Percentiles rank a stretch among this genome's conserved stretches.
phyloP scores from a whole-genome alignment of 2,329 filamentous ascomycete species.

The Phialophora tarda region DNA sequence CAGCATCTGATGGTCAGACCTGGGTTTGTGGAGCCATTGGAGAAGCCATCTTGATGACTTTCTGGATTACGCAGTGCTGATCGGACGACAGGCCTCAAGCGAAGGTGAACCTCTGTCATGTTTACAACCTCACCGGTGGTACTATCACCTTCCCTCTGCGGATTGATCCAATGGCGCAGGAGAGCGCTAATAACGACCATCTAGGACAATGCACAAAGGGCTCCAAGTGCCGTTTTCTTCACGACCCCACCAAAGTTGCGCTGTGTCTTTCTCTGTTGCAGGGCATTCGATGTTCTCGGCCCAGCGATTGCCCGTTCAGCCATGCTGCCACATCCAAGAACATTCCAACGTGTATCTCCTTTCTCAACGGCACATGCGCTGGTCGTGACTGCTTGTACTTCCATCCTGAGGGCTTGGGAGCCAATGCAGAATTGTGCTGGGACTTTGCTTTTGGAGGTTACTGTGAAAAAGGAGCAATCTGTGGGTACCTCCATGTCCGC shows the following conservation, averaged over 20 bases:
- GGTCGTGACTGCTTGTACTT: background rate
- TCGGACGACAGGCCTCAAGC: background rate
- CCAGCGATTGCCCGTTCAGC: background rate
- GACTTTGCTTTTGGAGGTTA: constrained; percentile 1
- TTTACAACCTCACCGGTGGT: constrained; percentile 26
- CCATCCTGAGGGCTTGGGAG: background rate
- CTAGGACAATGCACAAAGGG: constrained; percentile 86
- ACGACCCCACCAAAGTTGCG: constrained; percentile 85
- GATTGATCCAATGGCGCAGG: background rate
- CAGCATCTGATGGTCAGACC: background rate
- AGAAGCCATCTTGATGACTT: background rate
- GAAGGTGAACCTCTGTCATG: constrained; percentile 7
- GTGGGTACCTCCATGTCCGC: constrained; percentile 1
- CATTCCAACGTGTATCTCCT: constrained; percentile 1
- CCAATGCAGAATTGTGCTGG: background rate
- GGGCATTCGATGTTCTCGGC: constrained; percentile 74
- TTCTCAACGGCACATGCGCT: background rate
- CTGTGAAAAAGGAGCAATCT: background rate
- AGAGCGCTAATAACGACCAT: background rate
- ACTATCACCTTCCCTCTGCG: background rate
- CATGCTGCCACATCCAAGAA: background rate
- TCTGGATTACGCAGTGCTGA: background rate
- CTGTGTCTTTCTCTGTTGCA: constrained; percentile 87
- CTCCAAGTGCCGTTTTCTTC: constrained; percentile 76
- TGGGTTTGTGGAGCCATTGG: background rate